Conservation (phyloP, 2,329 filamentous ascomycete genomes). For the Akanthomyces muscarius region DNA sequence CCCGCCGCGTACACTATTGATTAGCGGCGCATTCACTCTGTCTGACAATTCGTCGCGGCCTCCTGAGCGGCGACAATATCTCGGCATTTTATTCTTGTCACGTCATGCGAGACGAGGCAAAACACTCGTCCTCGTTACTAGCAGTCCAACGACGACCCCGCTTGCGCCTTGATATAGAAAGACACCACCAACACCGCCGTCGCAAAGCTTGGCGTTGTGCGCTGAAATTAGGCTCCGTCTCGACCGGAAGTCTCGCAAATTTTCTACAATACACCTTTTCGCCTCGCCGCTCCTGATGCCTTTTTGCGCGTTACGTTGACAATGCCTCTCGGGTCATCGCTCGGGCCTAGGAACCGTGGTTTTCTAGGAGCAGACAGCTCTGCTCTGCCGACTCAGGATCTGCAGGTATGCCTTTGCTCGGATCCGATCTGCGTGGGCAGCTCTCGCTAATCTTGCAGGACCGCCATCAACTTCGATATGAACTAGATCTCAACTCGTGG, state of each 20-base stretch:
- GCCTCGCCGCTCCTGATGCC: conserved; percentile 6
- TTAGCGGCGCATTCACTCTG: conserved; percentile 3
- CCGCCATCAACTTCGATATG: conserved; percentile 48
- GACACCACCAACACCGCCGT: neutral
- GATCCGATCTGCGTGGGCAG: neutral
- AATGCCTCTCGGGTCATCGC: conserved; percentile 30
- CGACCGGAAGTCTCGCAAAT: neutral
- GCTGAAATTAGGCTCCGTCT: conserved; percentile 9
- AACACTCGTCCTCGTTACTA: neutral
- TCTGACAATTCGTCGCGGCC: neutral
- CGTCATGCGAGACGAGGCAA: conserved; percentile 5
- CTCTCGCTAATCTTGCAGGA: conserved; percentile 33
- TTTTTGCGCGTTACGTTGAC: neutral
- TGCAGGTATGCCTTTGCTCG: conserved; percentile 34
- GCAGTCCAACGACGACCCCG: neutral
- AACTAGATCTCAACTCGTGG: conserved; percentile 52
- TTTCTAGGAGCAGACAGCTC: conserved; percentile 49
- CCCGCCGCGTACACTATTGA: conserved; percentile 11
- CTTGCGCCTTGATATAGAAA: neutral
- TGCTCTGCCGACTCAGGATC: conserved; percentile 46
- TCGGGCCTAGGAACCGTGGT: conserved; percentile 42
- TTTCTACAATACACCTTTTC: neutral
- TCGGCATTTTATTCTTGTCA: conserved; percentile 4
- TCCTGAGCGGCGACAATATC: conserved; percentile 4
- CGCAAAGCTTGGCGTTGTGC: conserved; percentile 5